phyloP scores from a whole-genome alignment of 1,284 basidiomycete genomes.

The Heterobasidion irregulare region DNA sequence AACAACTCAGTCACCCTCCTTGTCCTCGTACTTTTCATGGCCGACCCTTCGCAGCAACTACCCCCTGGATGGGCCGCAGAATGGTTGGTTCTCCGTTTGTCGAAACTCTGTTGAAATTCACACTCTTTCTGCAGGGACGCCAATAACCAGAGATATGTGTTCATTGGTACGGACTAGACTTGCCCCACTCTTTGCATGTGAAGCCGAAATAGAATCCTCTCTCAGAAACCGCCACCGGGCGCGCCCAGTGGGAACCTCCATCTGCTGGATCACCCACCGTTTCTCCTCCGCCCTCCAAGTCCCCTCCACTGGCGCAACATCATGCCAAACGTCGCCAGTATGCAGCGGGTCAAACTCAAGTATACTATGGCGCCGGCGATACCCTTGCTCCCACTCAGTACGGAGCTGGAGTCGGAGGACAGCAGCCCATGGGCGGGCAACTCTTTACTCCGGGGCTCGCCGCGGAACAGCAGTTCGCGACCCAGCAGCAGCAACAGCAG shows the following conservation, averaged over 20 bases:
- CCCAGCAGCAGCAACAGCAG: constrained; percentile 37
- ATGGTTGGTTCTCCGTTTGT: constrained; percentile 46
- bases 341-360: constrained; percentile 83
- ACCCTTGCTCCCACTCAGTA: constrained; percentile 29
- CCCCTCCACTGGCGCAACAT: constrained; percentile 27
- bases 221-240: constrained; percentile 45
- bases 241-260: constrained; percentile 62
- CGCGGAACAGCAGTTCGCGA: constrained; percentile 54
- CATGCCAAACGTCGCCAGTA: constrained; percentile 78
- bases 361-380: constrained; percentile 61
- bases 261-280: constrained; percentile 18
- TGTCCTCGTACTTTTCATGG: constrained; percentile 32
- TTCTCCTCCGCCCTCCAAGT: constrained; percentile 29
- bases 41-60: constrained; percentile 61
- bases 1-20: constrained; percentile 1
- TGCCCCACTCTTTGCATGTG: background rate
- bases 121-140: constrained; percentile 55
- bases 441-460: constrained; percentile 83
- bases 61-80: constrained; percentile 87
- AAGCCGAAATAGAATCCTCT: background rate
- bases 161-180: constrained; percentile 54
- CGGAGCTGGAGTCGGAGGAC: constrained; percentile 22
- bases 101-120: constrained; percentile 8
- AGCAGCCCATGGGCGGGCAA: constrained; percentile 36
- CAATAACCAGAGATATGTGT: constrained; percentile 76